Base-by-base conservation (phyloP, 495 filamentous ascomycete species). In the Penicillium roqueforti region DNA sequence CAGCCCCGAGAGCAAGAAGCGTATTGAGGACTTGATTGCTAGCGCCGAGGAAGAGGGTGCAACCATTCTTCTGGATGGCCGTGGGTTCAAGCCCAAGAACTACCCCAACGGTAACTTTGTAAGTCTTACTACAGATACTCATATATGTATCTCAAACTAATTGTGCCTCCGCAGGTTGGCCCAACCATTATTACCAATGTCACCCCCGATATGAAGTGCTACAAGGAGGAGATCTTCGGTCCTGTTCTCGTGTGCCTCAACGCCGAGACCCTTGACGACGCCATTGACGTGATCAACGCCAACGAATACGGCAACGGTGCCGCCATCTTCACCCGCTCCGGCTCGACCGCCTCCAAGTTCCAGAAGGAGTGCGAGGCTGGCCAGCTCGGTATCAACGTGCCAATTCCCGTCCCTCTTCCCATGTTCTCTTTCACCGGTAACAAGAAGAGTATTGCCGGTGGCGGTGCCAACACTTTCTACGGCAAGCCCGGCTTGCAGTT, bases 391-490 rank as follows among this genome's bases (percentile, higher is more conserved):
- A 74, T 83, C 59, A 82, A 82, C 56, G 77, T 92, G 18, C 89
- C 89, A 22, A 92, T 92, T 53, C 85, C 83, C 3, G 92, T 96
- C 4, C 92, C 93, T 14, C 77, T 95, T 36, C 89, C 92, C 62
- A 95, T 97, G 88, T 98, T 97, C 75, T 88, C 83, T 47, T 98
- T 98, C 75, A 98, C 93, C 18, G 93, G 93, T 48, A 98, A 97
- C 74, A 98, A 98, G 85, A 91, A 87, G 78, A 92, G 87, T 67
- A 80, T 98, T 43, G 93, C 93, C 0, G 93, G 93, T 36, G 91
- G 92, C 20, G 92, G 93, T 51, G 91, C 88, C 36, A 96, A 85
- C 73, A 92, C 89, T 9, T 98, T 98, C 66, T 98, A 98, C 64
- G 93, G 93, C 47, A 87, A 90, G 71, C 87, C 90, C 14, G 93